These are phyloP conservation scores for Gossypium davidsonii DNA, from an alignment of 441 rosid genomes.

Conservation along the genomic window DNA sequence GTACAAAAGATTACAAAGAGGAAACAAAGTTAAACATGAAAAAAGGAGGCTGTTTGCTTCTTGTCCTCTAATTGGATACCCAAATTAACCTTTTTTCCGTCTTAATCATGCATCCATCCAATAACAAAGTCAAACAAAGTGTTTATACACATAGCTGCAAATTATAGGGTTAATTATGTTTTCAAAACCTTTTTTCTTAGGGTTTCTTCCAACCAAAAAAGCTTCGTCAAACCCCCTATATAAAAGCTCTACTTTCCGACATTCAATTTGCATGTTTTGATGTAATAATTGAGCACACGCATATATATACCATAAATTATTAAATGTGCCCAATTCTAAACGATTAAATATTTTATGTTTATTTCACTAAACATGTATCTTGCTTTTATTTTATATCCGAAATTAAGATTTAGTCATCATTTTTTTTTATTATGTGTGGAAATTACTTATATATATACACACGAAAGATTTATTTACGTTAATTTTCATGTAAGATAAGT, in stretches of 20 bases:
- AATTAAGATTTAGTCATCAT: neutral
- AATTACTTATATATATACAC: too few relatives aligned
- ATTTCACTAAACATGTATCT: too few relatives aligned
- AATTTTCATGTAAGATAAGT: neutral
- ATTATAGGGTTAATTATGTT: constrained; percentile 16
- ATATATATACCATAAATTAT: neutral
- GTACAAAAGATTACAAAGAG: neutral
- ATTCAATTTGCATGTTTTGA: constrained; percentile 4
- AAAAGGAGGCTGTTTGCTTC: neutral
- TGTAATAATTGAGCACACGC: neutral
- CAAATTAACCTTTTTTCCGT: neutral
- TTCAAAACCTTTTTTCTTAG: neutral
- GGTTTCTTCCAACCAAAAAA: neutral
- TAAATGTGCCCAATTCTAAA: neutral
- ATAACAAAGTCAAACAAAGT: constrained; percentile 24
- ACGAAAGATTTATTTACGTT: too few relatives aligned
- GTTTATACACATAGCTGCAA: constrained; percentile 6
- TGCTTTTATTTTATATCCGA: too few relatives aligned
- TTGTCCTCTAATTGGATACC: neutral
- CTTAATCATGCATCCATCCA: constrained; percentile 10
- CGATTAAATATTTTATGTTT: too few relatives aligned
- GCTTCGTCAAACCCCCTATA: neutral
- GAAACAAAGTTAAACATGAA: constrained; percentile 15
- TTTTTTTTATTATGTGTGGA: neutral
- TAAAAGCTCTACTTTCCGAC: constrained; percentile 12